Conservation (phyloP, 164 flowering plant species). For the Cinnamomum micranthum region DNA sequence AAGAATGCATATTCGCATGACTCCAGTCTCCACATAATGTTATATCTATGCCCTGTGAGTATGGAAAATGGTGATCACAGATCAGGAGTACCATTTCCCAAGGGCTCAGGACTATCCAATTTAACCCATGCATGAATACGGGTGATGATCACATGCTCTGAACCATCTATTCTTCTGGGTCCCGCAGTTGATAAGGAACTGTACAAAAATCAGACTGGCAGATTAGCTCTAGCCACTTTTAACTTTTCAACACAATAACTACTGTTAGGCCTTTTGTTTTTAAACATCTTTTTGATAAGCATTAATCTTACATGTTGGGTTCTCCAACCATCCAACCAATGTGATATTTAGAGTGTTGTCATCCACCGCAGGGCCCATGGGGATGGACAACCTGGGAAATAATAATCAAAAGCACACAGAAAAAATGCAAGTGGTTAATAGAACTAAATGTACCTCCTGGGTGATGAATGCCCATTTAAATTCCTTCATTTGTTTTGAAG, state of each 20-base stretch:
- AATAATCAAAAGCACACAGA: neutral
- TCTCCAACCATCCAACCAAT: neutral
- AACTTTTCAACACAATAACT: neutral
- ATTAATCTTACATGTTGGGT: neutral
- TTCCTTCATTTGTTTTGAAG: constrained; percentile 44
- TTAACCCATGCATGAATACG: neutral
- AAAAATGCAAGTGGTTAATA: neutral
- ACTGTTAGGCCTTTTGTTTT: neutral
- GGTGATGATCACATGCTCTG: neutral
- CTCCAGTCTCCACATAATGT: no score
- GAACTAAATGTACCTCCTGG: constrained; percentile 48
- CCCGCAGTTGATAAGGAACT: neutral
- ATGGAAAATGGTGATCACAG: neutral
- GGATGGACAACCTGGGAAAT: no score
- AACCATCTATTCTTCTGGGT: no score
- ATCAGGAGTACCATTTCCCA: neutral
- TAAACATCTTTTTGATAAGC: neutral
- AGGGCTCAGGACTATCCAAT: neutral
- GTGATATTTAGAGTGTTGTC: no score
- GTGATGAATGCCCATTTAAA: constrained; percentile 92
- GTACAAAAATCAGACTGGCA: neutral
- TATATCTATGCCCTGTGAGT: neutral
- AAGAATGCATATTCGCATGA: neutral
- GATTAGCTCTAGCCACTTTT: neutral
- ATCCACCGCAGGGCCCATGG: no score